Percentiles rank a stretch among this genome's conserved stretches.
Conservation (phyloP, 2,329 filamentous ascomycete species). For the Pseudogymnoascus sp. region DNA sequence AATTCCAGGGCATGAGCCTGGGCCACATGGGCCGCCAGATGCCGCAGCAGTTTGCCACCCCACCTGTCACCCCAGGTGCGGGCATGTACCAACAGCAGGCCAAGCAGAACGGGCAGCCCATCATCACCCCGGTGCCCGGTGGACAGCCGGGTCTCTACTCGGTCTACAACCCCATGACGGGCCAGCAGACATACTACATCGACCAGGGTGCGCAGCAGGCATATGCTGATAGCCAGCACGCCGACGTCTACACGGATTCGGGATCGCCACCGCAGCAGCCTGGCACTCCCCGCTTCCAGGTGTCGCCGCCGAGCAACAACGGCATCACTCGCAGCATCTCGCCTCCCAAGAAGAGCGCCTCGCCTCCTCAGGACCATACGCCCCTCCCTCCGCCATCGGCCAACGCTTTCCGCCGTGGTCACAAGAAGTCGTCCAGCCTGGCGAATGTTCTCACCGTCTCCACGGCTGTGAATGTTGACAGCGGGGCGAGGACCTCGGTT, state of each 20-base stretch:
- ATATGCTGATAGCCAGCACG: slow-evolving; percentile 30
- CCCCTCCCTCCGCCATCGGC: slow-evolving; percentile 81
- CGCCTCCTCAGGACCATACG: slow-evolving; percentile 58
- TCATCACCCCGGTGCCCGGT: slow-evolving; percentile 42
- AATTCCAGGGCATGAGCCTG: slow-evolving; percentile 70
- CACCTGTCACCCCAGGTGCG: slow-evolving; percentile 45
- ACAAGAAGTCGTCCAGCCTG: slow-evolving; percentile 65
- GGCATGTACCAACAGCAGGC: slow-evolving; percentile 39
- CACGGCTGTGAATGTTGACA: slow-evolving; percentile 22
- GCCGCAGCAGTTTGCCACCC: slow-evolving; percentile 37
- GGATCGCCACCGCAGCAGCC: slow-evolving; percentile 44
- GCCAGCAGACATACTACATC: slow-evolving; percentile 69
- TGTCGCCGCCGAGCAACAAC: slow-evolving; percentile 62
- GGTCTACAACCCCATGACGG: slow-evolving; percentile 78
- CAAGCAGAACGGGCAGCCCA: slow-evolving; percentile 33
- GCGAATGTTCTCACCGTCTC: slow-evolving; percentile 38
- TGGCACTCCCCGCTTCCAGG: slow-evolving; percentile 64
- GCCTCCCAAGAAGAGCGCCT: slow-evolving; percentile 57
- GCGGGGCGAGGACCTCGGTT: slow-evolving; percentile 49
- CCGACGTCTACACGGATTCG: slow-evolving; percentile 25
- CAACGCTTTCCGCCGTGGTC: slow-evolving; percentile 85
- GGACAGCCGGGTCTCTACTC: slow-evolving; percentile 69
- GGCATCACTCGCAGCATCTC: slow-evolving; percentile 52
- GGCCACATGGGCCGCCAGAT: slow-evolving; percentile 38
- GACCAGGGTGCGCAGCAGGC: slow-evolving; percentile 34